Evolutionary conservation across 2,329 filamentous ascomycete genomes (phyloP).

Genomic region (Ambrosiella cleistominuta): DNA sequence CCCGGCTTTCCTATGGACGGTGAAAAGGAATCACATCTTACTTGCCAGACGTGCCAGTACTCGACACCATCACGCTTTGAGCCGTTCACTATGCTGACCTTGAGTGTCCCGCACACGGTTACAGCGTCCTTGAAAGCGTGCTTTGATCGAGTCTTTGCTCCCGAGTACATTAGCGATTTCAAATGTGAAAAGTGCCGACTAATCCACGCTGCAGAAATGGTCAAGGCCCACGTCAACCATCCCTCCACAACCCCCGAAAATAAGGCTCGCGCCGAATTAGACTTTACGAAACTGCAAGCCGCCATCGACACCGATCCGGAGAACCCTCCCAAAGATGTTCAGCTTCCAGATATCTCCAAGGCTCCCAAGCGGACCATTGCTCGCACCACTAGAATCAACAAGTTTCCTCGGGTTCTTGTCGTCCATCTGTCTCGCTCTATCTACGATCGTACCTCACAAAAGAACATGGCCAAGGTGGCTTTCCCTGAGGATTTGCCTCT

Average conservation of each 20-base stretch:
- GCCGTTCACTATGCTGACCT: conserved; percentile 77
- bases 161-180: conserved; percentile 92
- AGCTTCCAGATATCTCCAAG: conserved; percentile 55
- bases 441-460: conserved; percentile 69
- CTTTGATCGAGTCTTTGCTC: conserved; percentile 87
- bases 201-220: conserved; percentile 53
- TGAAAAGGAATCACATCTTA: conserved; percentile 80
- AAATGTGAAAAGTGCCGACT: conserved; percentile 85
- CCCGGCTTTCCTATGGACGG: conserved; percentile 85
- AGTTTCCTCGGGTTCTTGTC: conserved; percentile 76
- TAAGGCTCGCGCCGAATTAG: conserved; percentile 28
- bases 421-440: conserved; percentile 89
- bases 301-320: conserved; percentile 74
- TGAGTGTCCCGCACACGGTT: conserved; percentile 72
- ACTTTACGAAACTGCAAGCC: conserved; percentile 46
- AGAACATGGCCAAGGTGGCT: conserved; percentile 84
- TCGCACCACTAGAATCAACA: conserved; percentile 70
- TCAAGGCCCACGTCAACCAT: conserved; percentile 42
- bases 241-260: conserved; percentile 29
- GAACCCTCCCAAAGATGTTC: conserved; percentile 27
- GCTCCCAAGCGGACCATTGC: conserved; percentile 73
- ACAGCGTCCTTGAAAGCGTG: conserved; percentile 72
- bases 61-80: conserved; percentile 70
- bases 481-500: conserved; percentile 79
- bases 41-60: conserved; percentile 80